phyloP scores from a whole-genome alignment of 768 basidiomycete genomes.

The Rhizopogon salebrosus region DNA sequence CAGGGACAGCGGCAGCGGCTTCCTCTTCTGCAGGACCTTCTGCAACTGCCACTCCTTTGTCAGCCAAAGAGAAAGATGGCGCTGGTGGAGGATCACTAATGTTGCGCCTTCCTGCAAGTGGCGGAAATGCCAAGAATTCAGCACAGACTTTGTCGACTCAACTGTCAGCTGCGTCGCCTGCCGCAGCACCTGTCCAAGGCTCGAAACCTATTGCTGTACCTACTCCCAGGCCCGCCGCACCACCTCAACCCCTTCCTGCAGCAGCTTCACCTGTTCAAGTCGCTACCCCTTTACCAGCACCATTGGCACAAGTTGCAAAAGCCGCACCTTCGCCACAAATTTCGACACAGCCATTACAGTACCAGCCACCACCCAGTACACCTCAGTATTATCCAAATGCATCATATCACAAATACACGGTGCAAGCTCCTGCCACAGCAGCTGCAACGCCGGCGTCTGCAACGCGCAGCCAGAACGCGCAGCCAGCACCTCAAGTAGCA shows the following conservation, averaged over 20 bases:
- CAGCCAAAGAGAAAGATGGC: conserved; percentile 10
- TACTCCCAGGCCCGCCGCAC: conserved; percentile 15
- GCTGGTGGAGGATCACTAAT: conserved; percentile 13
- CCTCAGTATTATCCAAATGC: conserved; percentile 47
- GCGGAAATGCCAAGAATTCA: conserved; percentile 15
- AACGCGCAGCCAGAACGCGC: background rate
- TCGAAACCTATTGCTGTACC: conserved; percentile 18
- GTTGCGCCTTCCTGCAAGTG: conserved; percentile 18
- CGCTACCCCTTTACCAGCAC: conserved; percentile 14
- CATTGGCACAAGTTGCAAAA: conserved; percentile 5
- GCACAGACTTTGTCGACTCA: conserved; percentile 18
- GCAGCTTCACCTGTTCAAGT: conserved; percentile 15
- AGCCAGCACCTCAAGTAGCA: conserved; percentile 3
- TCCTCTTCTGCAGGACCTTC: conserved; percentile 2
- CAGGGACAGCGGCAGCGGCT: conserved; percentile 28
- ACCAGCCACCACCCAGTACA: conserved; percentile 19
- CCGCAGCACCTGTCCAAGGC: conserved; percentile 12
- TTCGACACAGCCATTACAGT: conserved; percentile 25
- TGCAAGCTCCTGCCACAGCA: conserved; percentile 21
- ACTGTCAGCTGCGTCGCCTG: conserved; percentile 9
- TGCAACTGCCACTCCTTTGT: conserved; percentile 2
- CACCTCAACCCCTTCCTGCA: conserved; percentile 16
- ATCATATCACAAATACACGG: conserved; percentile 34
- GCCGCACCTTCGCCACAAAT: conserved; percentile 28
- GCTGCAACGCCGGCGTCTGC: conserved; percentile 8